These are phyloP conservation scores for Stagonosporopsis vannaccii DNA, from an alignment of 2,329 filamentous ascomycete genomes.

Conservation along the genomic window DNA sequence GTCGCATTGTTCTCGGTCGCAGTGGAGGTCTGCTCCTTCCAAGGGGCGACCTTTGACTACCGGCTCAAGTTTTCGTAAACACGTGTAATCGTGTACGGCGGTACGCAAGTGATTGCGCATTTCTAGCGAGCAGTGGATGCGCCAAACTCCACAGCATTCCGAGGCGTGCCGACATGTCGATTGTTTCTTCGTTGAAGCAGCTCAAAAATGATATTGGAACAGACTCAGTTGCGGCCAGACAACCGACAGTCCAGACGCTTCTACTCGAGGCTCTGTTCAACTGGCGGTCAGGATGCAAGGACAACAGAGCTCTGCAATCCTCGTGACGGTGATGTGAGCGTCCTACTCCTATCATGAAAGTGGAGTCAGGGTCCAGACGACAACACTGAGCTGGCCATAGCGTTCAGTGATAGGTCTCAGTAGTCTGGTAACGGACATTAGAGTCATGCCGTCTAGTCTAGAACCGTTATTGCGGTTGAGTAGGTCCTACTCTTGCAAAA, in stretches of 20 bases:
- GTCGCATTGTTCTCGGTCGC: not conserved
- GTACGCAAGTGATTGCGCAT: not conserved
- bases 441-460: constrained; percentile 12
- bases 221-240: not conserved
- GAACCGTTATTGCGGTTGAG: not conserved
- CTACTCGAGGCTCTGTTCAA: not conserved
- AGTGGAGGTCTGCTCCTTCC: not conserved
- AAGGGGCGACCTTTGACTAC: not conserved
- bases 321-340: constrained; percentile 14
- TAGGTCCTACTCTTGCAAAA: not conserved
- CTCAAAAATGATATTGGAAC: not conserved
- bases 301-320: not conserved
- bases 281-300: not conserved
- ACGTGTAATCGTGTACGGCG: not conserved
- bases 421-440: not conserved
- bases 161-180: not conserved
- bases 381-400: constrained; percentile 9
- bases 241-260: not conserved
- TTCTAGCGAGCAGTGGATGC: not conserved
- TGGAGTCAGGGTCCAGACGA: constrained; percentile 3
- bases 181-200: not conserved
- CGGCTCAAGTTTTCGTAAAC: too few species aligned
- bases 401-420: not conserved
- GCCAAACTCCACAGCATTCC: not conserved
- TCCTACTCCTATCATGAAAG: not conserved